Evolutionary conservation across 2,329 filamentous ascomycete species (phyloP).

Genomic region (Albifimbria verrucaria): DNA sequence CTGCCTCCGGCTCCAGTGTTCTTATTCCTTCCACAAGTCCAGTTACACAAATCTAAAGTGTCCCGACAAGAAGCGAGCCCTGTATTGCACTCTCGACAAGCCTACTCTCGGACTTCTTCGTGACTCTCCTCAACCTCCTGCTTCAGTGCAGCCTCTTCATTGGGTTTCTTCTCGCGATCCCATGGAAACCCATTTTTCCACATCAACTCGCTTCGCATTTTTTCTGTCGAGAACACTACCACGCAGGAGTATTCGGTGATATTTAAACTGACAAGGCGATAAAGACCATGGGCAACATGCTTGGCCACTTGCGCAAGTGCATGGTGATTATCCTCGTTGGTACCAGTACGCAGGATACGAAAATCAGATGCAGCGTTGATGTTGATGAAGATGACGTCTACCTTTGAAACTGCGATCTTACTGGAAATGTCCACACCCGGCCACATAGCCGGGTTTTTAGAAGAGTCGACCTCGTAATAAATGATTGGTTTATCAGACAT

Average conservation of each 20-base stretch:
- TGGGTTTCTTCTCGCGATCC: slow-evolving; percentile 1
- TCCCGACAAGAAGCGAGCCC: too few relatives aligned
- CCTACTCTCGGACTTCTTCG: too few relatives aligned
- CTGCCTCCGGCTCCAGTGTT: too few relatives aligned
- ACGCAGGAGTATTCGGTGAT: slow-evolving; percentile 2
- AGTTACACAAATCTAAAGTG: too few relatives aligned
- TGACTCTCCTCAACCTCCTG: too few relatives aligned
- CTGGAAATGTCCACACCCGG: not conserved
- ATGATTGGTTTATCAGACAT: not conserved
- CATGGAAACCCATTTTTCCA: slow-evolving; percentile 5
- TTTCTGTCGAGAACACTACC: slow-evolving; percentile 2
- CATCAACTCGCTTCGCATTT: not conserved
- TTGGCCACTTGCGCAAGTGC: not conserved
- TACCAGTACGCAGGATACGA: not conserved
- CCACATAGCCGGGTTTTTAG: not conserved
- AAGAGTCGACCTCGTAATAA: not conserved
- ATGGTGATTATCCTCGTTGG: not conserved
- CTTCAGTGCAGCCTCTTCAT: too few relatives aligned
- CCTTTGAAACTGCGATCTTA: not conserved
- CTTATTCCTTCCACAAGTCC: too few relatives aligned
- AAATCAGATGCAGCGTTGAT: not conserved
- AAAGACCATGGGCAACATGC: not conserved
- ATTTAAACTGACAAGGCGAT: slow-evolving; percentile 3
- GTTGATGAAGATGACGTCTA: not conserved
- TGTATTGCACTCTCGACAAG: too few relatives aligned